Conservation (phyloP, 2,329 filamentous ascomycete species). For the Fusarium aywerte region DNA sequence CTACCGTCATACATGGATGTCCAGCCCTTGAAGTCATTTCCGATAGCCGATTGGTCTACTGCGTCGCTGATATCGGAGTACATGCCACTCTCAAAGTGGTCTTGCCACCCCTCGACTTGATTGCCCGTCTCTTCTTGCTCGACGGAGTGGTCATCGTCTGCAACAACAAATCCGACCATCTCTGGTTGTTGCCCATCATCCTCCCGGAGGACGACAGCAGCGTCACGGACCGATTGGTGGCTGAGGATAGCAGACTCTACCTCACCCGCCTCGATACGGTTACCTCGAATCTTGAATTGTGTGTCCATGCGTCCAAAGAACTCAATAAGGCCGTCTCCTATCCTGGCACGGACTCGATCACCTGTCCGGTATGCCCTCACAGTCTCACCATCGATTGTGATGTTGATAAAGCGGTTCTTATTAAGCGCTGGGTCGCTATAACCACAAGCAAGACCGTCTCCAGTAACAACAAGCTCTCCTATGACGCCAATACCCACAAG, state of each 20-base stretch:
- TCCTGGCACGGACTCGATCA: conserved; percentile 41
- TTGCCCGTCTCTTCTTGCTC: background rate
- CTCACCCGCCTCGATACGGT: conserved; percentile 40
- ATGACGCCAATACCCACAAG: conserved; percentile 44
- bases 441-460: conserved; percentile 29
- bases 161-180: conserved; percentile 31
- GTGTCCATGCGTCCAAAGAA: conserved; percentile 46
- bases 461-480: conserved; percentile 46
- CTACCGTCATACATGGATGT: conserved; percentile 49
- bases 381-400: background rate
- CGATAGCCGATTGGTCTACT: conserved; percentile 26
- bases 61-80: conserved; percentile 27
- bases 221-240: background rate
- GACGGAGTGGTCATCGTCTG: background rate
- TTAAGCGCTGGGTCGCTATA: conserved; percentile 33
- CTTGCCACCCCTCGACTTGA: conserved; percentile 36
- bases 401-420: conserved; percentile 28
- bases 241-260: background rate
- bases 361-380: conserved; percentile 33
- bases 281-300: conserved; percentile 44
- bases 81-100: conserved; percentile 27
- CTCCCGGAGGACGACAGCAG: conserved; percentile 5
- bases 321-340: conserved; percentile 39
- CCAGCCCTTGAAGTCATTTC: conserved; percentile 48
- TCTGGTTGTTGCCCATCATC: conserved; percentile 8